Percentiles rank a stretch among this genome's conserved stretches.
Conservation (phyloP, 176 grass and related monocot species). For the Tillandsia fasciculata region DNA sequence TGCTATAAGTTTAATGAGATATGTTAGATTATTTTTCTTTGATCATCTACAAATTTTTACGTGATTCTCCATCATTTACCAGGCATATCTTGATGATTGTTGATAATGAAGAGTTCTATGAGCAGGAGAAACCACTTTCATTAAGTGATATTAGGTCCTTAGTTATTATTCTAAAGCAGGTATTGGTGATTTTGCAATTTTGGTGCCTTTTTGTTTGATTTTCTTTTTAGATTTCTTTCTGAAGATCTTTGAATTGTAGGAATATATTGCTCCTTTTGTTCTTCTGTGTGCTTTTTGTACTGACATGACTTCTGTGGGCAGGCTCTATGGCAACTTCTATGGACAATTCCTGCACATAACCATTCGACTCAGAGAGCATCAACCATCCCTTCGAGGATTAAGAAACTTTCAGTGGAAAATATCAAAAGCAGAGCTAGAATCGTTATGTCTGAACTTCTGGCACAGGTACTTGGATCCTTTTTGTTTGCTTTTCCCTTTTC, state of each 20-base stretch:
- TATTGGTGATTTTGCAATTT: slow-evolving; percentile 11
- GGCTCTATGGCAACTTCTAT: slow-evolving; percentile 98
- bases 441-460: slow-evolving; percentile 79
- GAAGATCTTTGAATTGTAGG: background rate
- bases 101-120: slow-evolving; percentile 94
- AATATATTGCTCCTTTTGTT: background rate
- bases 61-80: slow-evolving; percentile 16
- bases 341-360: slow-evolving; percentile 63
- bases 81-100: slow-evolving; percentile 94
- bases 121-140: slow-evolving; percentile 87
- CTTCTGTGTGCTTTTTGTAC: background rate
- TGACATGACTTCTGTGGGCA: slow-evolving; percentile 27
- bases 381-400: slow-evolving; percentile 45
- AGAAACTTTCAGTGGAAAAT: slow-evolving; percentile 78
- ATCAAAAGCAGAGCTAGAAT: slow-evolving; percentile 59
- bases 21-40: background rate
- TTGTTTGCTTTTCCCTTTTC: background rate
- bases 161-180: slow-evolving; percentile 94
- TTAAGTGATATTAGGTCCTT: slow-evolving; percentile 74
- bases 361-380: slow-evolving; percentile 40
- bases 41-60: background rate
- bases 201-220: background rate
- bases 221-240: background rate
- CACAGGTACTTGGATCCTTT: slow-evolving; percentile 37
- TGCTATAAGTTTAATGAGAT: background rate